Evolutionary conservation across 139 green algal genomes (phyloP).

Genomic region (Chlorella sorokiniana): DNA sequence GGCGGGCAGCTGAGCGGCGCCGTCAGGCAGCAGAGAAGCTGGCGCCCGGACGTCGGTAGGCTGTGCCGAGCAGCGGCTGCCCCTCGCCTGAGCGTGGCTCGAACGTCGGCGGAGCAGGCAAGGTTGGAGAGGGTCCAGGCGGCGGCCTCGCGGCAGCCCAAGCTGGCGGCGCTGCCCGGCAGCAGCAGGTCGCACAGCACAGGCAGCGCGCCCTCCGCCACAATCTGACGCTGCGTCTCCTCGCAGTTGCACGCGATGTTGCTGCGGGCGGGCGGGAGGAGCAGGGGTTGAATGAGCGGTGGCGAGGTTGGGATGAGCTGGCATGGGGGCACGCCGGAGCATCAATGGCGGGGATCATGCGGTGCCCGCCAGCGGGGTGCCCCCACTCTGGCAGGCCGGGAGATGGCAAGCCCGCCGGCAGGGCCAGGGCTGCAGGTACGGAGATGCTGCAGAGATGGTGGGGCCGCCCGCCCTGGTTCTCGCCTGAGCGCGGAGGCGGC

Average conservation of each 20-base stretch:
- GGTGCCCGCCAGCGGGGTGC: too few relatives aligned
- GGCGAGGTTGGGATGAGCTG: background rate
- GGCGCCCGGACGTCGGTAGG: too few relatives aligned
- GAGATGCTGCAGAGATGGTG: too few relatives aligned
- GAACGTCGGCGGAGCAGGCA: slow-evolving; percentile 20
- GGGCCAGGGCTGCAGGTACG: too few relatives aligned
- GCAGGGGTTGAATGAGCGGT: background rate
- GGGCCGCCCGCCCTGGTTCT: too few relatives aligned
- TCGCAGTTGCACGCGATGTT: slow-evolving; percentile 42
- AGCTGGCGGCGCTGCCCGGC: background rate
- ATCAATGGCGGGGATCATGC: too few relatives aligned
- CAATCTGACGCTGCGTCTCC: slow-evolving; percentile 23
- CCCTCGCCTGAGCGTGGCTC: background rate
- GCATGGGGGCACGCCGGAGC: background rate
- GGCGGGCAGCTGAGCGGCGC: too few relatives aligned
- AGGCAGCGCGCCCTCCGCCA: slow-evolving; percentile 13
- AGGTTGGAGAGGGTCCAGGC: slow-evolving; percentile 39
- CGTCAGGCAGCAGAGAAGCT: too few relatives aligned
- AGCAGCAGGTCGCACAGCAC: slow-evolving; percentile 21
- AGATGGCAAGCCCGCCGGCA: background rate
- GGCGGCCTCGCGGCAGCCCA: slow-evolving; percentile 14
- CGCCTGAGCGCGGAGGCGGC: slow-evolving; percentile 8
- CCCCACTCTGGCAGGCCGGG: background rate
- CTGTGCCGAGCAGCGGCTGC: too few relatives aligned
- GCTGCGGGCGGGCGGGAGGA: background rate